phyloP scores from a whole-genome alignment of 2,329 filamentous ascomycete species.

The Diaporthe sp. region DNA sequence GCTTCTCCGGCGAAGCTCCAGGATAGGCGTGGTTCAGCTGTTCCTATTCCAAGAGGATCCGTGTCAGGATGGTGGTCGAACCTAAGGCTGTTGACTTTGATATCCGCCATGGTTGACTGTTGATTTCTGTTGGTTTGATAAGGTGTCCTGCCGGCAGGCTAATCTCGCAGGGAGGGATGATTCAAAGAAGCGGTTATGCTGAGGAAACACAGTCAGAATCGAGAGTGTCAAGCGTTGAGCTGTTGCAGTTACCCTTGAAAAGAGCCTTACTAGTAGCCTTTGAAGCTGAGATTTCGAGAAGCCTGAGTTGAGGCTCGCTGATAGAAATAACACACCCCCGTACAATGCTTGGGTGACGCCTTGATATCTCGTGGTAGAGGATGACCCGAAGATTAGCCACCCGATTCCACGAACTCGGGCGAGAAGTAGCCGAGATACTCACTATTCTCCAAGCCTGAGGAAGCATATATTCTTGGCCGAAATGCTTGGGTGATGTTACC shows the following conservation, averaged over 20 bases:
- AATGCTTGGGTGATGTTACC: conserved; percentile 7
- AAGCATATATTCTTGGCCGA: background rate
- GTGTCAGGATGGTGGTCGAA: conserved; percentile 38
- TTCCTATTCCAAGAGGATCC: conserved; percentile 32
- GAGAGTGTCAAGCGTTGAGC: background rate
- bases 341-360: conserved; percentile 4
- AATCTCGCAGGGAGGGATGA: background rate
- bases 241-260: accelerated
- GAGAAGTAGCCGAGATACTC: background rate
- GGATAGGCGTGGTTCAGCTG: conserved; percentile 29
- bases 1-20: conserved; percentile 26
- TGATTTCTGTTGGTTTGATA: background rate
- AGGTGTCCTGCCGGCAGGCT: no score
- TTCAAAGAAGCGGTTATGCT: background rate
- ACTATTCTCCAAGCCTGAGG: background rate
- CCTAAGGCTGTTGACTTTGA: background rate
- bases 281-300: no score
- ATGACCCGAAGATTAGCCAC: conserved; percentile 13
- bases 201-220: background rate
- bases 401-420: conserved; percentile 1
- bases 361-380: background rate
- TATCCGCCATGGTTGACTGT: background rate
- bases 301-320: background rate
- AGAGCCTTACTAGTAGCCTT: no score
- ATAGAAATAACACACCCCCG: background rate